Evolutionary conservation across 768 basidiomycete genomes (phyloP).

Genomic region (Sporobolomyces pararoseus): DNA sequence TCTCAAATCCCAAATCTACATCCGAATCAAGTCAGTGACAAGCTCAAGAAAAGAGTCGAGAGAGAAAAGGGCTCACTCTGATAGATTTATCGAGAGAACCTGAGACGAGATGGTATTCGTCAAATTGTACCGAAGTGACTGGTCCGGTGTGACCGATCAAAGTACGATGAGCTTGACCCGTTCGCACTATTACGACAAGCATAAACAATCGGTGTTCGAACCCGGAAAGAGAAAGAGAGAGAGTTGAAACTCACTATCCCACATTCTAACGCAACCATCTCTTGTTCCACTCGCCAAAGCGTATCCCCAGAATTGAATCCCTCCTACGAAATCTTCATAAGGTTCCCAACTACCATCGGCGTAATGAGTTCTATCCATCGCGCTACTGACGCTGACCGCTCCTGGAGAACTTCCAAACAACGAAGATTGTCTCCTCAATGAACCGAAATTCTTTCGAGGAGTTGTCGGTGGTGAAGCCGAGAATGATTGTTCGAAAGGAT

Average conservation of each 20-base stretch:
- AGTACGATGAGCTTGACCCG: slow-evolving; percentile 91
- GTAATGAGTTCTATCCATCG: slow-evolving; percentile 57
- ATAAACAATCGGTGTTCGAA: neutral
- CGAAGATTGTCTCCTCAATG: slow-evolving; percentile 45
- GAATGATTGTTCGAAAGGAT: slow-evolving; percentile 26
- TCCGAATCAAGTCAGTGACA: too few species aligned
- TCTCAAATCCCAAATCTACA: slow-evolving; percentile 96
- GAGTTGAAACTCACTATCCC: slow-evolving; percentile 76
- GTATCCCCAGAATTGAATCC: slow-evolving; percentile 97
- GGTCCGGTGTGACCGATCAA: slow-evolving; percentile 88
- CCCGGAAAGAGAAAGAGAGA: neutral
- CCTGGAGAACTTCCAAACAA: slow-evolving; percentile 50
- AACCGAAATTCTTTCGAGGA: slow-evolving; percentile 42
- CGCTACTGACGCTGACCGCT: slow-evolving; percentile 57
- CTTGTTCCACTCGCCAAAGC: slow-evolving; percentile 95
- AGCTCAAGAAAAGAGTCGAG: neutral
- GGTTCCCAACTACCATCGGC: slow-evolving; percentile 89
- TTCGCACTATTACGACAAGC: slow-evolving; percentile 66
- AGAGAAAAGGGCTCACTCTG: slow-evolving; percentile 57
- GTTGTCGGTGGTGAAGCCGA: slow-evolving; percentile 13
- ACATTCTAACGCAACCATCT: slow-evolving; percentile 96
- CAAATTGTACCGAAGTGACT: slow-evolving; percentile 88
- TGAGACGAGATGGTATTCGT: slow-evolving; percentile 86
- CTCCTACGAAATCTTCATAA: slow-evolving; percentile 96
- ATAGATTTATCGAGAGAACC: slow-evolving; percentile 92